Evolutionary conservation across 306 rosid species (phyloP).

Genomic region (Glycine soja): DNA sequence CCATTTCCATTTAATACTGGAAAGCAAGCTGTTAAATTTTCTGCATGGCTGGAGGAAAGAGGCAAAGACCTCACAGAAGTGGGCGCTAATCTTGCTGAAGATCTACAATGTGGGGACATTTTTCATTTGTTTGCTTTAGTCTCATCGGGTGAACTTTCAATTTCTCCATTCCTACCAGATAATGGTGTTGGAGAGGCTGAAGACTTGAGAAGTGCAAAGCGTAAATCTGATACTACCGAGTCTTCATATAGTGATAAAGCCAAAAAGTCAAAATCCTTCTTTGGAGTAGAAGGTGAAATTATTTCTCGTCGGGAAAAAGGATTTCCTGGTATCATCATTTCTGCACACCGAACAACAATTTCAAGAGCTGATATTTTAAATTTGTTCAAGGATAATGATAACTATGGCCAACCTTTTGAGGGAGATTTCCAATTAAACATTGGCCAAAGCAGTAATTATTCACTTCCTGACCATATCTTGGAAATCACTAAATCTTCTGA

Average conservation of each 20-base stretch:
- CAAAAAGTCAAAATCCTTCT: constrained; percentile 67
- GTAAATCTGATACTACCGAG: constrained; percentile 67
- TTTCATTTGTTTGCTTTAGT: constrained; percentile 85
- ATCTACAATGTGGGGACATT: constrained; percentile 86
- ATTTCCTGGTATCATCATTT: constrained; percentile 79
- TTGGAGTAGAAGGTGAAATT: constrained; percentile 79
- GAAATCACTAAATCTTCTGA: constrained; percentile 55
- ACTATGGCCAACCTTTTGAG: constrained; percentile 46
- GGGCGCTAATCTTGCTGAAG: constrained; percentile 67
- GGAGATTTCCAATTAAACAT: constrained; percentile 41
- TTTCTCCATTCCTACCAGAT: constrained; percentile 76
- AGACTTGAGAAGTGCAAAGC: constrained; percentile 78
- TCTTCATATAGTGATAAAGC: constrained; percentile 58
- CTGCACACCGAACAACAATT: constrained; percentile 56
- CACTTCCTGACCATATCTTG: constrained; percentile 53
- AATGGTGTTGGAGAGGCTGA: constrained; percentile 92
- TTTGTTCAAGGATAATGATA: constrained; percentile 58
- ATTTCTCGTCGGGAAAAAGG: constrained; percentile 97
- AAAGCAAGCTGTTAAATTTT: constrained; percentile 70
- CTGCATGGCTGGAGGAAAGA: constrained; percentile 71
- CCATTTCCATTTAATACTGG: constrained; percentile 82
- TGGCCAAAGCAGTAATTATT: constrained; percentile 36
- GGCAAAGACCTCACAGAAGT: constrained; percentile 65
- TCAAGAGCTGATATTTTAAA: constrained; percentile 65
- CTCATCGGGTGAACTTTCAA: constrained; percentile 75